phyloP scores from a whole-genome alignment of 352 stramenopile species.

The Phytophthora citricola region DNA sequence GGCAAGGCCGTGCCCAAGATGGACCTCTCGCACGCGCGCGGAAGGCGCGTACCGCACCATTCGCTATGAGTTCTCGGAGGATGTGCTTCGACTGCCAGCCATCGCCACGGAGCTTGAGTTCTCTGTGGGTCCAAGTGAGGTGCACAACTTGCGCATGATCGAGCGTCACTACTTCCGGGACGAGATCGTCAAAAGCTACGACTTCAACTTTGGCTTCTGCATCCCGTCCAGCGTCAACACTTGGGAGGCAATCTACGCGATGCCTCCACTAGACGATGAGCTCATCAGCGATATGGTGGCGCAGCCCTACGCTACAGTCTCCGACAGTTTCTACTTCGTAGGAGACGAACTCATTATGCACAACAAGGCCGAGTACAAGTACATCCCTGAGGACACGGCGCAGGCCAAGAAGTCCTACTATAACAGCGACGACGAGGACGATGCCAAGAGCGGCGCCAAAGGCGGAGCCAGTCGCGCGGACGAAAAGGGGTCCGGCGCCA shows the following conservation, averaged over 20 bases:
- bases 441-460: conserved; percentile 69
- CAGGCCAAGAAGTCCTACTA: conserved; percentile 94
- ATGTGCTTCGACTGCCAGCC: conserved; percentile 91
- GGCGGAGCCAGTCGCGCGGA: conserved; percentile 50
- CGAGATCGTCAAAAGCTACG: conserved; percentile 95
- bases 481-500: conserved; percentile 52
- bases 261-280: conserved; percentile 93
- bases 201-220: conserved; percentile 97
- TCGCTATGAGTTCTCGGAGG: conserved; percentile 95
- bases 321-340: conserved; percentile 97
- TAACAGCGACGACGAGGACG: conserved; percentile 82
- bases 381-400: conserved; percentile 90
- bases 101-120: conserved; percentile 94
- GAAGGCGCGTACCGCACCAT: conserved; percentile 93
- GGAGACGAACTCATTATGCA: conserved; percentile 97
- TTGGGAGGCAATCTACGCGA: conserved; percentile 95
- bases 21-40: conserved; percentile 81
- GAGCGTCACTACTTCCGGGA: conserved; percentile 97
- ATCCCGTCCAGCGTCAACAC: conserved; percentile 96
- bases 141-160: conserved; percentile 95
- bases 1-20: conserved; percentile 84
- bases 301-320: conserved; percentile 94
- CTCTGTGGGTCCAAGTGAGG: conserved; percentile 89
- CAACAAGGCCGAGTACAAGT: conserved; percentile 96
- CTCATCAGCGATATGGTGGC: conserved; percentile 95